These are phyloP conservation scores for Trichoderma lentiforme DNA, from an alignment of 2,329 filamentous ascomycete species.

Conservation along the genomic window DNA sequence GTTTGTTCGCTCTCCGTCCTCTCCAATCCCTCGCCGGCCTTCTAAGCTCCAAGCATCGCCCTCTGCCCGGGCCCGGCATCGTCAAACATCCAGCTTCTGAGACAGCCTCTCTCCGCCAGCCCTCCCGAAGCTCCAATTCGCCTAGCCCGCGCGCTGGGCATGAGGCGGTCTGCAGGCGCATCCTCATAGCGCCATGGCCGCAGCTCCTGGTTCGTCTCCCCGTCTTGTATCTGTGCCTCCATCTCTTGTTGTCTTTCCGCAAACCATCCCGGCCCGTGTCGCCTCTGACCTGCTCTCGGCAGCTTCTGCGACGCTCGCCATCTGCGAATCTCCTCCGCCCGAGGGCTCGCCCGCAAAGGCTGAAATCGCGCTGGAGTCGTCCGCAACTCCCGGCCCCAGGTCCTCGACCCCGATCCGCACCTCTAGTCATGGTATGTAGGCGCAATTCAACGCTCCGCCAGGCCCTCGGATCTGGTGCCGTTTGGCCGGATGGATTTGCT, in stretches of 20 bases:
- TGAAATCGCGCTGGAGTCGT: conserved; percentile 11
- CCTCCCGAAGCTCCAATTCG: not conserved
- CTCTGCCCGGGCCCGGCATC: not conserved
- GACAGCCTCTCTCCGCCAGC: not conserved
- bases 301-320: conserved; percentile 20
- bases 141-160: conserved; percentile 20
- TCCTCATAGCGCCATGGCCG: conserved; percentile 28
- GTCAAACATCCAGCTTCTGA: not conserved
- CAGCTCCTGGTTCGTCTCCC: conserved; percentile 27
- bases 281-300: conserved; percentile 22
- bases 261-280: not conserved
- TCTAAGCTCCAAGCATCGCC: not conserved
- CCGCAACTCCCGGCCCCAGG: not conserved
- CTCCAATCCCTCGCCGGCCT: not conserved
- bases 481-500: not conserved
- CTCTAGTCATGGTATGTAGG: conserved; percentile 18
- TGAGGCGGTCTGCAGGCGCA: conserved; percentile 20
- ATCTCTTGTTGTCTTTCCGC: not conserved
- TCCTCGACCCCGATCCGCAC: conserved; percentile 11
- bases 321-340: conserved; percentile 9
- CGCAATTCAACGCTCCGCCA: not conserved
- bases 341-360: not conserved
- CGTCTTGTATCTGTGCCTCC: not conserved
- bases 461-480: not conserved
- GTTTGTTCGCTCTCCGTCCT: conserved; percentile 5